Base-by-base conservation (phyloP, 225 moss, liverwort and hornwort species). In the Ulota crispa region DNA sequence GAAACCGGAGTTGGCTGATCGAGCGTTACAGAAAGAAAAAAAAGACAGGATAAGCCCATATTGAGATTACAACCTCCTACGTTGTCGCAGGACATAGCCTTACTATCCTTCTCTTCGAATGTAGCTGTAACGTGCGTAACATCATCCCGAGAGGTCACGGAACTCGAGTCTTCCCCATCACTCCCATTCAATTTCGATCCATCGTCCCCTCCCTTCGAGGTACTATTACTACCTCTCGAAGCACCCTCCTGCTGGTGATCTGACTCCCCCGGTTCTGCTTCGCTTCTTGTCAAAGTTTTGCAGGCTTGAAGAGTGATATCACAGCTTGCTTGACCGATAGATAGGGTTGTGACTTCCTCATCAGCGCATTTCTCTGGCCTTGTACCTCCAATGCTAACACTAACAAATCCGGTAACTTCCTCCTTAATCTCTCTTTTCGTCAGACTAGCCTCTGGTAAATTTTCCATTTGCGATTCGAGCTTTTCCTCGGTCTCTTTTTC, bases 111-210 rank as follows among this genome's bases (percentile, higher is more conserved):
- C 30, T 67, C 45, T 81, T 78, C 81, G 72, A 39, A 67, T 37
- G 52, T 66, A 67, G 52, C 30, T 34, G 53, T 50, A 37, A 68
- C 43, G 28, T 65, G 81, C 62, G 47, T 68, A 70, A 72, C 47
- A 62, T 64, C 85, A 45, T 74, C 78, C 50, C 83, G 77, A 73
- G 85, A 81, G 64, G 85, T 85, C 76, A 85, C 85, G 36, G 85
- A 85, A 81, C 78, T 85, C 47, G 81, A 85, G 78, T 71, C 85
- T 68, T 73, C 80, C 43, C 85, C 80, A 62, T 85, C 85, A 76
- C 43, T 85, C 45, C 70, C 76, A 71, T 55, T 85, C 31, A 32
- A 69, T 85, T 79, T 85, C 70, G 31, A 80, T 55, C 53, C 70
- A 55, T 54, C 84, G 19, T 60, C 79, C 39, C 64, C 74, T 64